Evolutionary conservation across 805 yeast species (phyloP).

Genomic region (Starmera amethionina): DNA sequence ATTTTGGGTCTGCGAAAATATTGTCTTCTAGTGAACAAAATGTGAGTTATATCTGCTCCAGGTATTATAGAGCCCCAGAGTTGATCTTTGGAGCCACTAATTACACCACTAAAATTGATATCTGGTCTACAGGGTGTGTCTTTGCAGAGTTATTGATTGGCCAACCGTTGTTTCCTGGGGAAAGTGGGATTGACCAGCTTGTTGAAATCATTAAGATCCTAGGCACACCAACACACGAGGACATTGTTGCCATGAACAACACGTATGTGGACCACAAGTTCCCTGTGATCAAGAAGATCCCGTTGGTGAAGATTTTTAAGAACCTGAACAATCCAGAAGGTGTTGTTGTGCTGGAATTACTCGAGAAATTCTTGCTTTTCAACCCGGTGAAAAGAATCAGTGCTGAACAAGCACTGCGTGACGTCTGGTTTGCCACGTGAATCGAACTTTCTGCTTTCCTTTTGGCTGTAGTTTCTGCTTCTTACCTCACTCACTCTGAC

Average conservation of each 20-base stretch:
- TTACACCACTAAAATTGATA: constrained; percentile 92
- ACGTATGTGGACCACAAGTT: constrained; percentile 95
- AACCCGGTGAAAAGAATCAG: constrained; percentile 57
- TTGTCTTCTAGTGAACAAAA: constrained; percentile 87
- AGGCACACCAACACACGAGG: constrained; percentile 92
- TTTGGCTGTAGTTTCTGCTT: not conserved
- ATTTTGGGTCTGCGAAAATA: constrained; percentile 92
- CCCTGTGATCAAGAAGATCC: constrained; percentile 78
- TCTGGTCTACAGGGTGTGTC: constrained; percentile 98
- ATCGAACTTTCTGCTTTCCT: not conserved
- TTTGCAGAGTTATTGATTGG: constrained; percentile 95
- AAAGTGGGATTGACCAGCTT: constrained; percentile 92
- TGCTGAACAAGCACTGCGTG: constrained; percentile 43
- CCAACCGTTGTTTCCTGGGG: constrained; percentile 97
- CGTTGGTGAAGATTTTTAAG: constrained; percentile 57
- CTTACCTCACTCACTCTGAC: too few relatives aligned
- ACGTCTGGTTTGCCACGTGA: constrained; percentile 47
- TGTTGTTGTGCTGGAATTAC: constrained; percentile 41
- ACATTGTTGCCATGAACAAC: constrained; percentile 90
- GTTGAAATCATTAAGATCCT: constrained; percentile 93
- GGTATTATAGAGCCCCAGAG: constrained; percentile 97
- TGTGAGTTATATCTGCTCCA: constrained; percentile 91
- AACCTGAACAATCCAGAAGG: constrained; percentile 29
- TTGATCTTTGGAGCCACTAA: constrained; percentile 94
- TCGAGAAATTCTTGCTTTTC: constrained; percentile 51